These are phyloP conservation scores for Candida freyschussii DNA, from an alignment of 1,139 yeast species.

Conservation along the genomic window DNA sequence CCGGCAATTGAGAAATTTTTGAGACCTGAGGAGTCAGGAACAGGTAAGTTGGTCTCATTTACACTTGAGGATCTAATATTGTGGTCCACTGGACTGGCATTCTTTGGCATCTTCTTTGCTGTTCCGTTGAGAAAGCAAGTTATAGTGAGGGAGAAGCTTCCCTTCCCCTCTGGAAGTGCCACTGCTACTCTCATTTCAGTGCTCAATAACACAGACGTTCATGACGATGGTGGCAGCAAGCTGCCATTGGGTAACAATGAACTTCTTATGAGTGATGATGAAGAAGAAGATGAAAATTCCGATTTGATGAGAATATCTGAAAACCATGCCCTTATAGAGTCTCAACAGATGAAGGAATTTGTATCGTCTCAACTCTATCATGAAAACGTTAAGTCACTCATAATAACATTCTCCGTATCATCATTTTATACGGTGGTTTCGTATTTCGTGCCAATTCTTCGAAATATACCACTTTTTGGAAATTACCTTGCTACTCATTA, in stretches of 20 bases:
- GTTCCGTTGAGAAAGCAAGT: slow-evolving; percentile 83
- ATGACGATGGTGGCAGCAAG: slow-evolving; percentile 36
- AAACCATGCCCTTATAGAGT: slow-evolving; percentile 24
- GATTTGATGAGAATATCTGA: slow-evolving; percentile 9
- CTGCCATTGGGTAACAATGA: slow-evolving; percentile 29
- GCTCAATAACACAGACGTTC: slow-evolving; percentile 62
- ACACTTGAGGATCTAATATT: slow-evolving; percentile 49
- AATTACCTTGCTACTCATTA: slow-evolving; percentile 53
- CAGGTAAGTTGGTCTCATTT: slow-evolving; percentile 34
- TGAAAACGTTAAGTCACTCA: slow-evolving; percentile 53
- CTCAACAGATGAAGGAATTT: slow-evolving; percentile 27
- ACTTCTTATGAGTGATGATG: slow-evolving; percentile 25
- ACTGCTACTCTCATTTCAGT: slow-evolving; percentile 92
- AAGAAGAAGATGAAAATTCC: slow-evolving; percentile 7
- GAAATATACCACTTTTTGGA: slow-evolving; percentile 76
- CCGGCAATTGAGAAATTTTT: slow-evolving; percentile 93
- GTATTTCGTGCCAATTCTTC: slow-evolving; percentile 67
- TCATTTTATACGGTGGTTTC: slow-evolving; percentile 67
- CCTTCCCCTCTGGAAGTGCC: slow-evolving; percentile 94
- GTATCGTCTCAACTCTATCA: slow-evolving; percentile 36
- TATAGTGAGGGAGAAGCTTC: slow-evolving; percentile 74
- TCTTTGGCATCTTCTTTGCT: slow-evolving; percentile 94
- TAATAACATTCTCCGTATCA: slow-evolving; percentile 60
- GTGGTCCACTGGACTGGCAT: slow-evolving; percentile 85
- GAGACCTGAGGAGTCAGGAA: slow-evolving; percentile 73